phyloP scores from a whole-genome alignment of 1,284 basidiomycete species.

The Boletellus sp. region DNA sequence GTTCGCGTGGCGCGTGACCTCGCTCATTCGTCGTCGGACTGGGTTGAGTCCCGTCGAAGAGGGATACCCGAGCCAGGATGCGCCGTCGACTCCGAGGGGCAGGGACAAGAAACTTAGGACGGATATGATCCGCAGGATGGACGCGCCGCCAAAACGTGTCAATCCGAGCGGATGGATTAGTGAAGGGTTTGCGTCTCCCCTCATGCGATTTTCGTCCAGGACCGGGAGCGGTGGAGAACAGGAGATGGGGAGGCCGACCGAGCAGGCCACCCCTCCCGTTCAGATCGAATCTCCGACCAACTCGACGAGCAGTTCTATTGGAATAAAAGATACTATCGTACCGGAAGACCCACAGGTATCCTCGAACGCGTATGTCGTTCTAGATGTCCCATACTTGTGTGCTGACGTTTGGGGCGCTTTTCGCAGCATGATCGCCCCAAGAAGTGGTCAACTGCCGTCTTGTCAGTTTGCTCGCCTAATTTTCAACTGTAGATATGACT shows the following conservation, averaged over 20 bases:
- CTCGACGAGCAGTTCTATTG: background rate
- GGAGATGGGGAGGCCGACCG: background rate
- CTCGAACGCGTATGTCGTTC: constrained; percentile 10
- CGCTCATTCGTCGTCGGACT: constrained; percentile 31
- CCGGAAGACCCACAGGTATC: constrained; percentile 5
- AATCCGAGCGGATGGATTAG: constrained; percentile 78
- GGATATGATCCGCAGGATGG: constrained; percentile 85
- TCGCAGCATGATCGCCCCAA: constrained; percentile 39
- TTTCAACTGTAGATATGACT: constrained; percentile 2
- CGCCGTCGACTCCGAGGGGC: constrained; percentile 15
- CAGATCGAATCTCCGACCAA: background rate
- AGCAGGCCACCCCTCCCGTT: constrained; percentile 1
- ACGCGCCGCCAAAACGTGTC: constrained; percentile 75
- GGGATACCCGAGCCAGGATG: constrained; percentile 20
- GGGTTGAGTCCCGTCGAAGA: constrained; percentile 23
- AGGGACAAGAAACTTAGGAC: constrained; percentile 48
- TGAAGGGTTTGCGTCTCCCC: constrained; percentile 35
- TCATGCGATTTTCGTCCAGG: constrained; percentile 17
- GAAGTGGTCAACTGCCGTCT: constrained; percentile 8
- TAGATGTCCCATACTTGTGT: background rate
- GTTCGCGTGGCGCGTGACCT: constrained; percentile 34
- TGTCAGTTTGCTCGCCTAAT: constrained; percentile 10
- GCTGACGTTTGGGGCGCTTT: constrained; percentile 14
- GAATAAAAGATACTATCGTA: constrained; percentile 1
- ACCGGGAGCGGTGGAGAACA: constrained; percentile 1